These are phyloP conservation scores for Luffa aegyptiaca DNA, from an alignment of 306 rosid species.

Conservation along the genomic window DNA sequence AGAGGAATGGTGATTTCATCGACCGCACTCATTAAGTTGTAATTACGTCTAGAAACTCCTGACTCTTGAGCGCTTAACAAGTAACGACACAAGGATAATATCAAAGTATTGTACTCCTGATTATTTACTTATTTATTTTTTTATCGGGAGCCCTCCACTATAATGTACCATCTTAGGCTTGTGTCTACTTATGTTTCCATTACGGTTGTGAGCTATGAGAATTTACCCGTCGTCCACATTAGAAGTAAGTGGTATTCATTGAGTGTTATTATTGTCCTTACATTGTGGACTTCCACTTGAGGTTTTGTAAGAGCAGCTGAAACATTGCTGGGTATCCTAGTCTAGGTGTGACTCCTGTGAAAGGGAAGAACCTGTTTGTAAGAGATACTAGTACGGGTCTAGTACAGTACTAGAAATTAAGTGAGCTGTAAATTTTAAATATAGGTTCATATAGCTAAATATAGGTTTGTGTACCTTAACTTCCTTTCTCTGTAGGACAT, in stretches of 20 bases:
- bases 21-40: not conserved
- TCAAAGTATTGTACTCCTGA: too few relatives aligned
- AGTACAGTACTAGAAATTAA: not conserved
- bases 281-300: not conserved
- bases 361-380: not conserved
- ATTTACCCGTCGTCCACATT: not conserved
- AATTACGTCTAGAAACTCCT: not conserved
- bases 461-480: not conserved
- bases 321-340: not conserved
- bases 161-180: not conserved
- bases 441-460: not conserved
- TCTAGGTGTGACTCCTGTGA: not conserved
- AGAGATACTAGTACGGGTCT: not conserved
- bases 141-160: not conserved
- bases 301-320: not conserved
- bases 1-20: not conserved
- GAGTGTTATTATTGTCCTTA: not conserved
- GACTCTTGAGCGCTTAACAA: not conserved
- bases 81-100: too few relatives aligned
- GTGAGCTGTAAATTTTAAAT: not conserved
- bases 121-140: too few relatives aligned
- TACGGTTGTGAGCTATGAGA: not conserved
- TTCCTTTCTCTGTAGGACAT: not conserved
- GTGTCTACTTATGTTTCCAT: not conserved
- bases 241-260: not conserved